Evolutionary conservation across 2,329 filamentous ascomycete species (phyloP).

Genomic region (Dothideomycetidae sp.): DNA sequence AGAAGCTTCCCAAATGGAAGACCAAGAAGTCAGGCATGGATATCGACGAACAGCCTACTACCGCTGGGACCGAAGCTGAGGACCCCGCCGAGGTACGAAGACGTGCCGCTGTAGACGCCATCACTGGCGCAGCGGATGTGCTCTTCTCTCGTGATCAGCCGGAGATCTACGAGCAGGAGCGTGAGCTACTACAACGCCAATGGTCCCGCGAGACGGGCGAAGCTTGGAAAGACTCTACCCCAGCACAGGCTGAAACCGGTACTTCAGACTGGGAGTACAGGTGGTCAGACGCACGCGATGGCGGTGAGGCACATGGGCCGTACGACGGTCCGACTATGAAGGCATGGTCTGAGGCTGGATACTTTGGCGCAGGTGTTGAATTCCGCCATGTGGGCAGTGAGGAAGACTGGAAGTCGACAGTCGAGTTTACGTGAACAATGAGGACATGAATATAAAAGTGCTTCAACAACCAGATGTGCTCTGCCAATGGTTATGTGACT

Average conservation of each 20-base stretch:
- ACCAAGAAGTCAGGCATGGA: conserved; percentile 51
- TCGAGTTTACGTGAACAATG: conserved; percentile 22
- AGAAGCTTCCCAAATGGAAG: conserved; percentile 45
- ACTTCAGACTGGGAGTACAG: conserved; percentile 61
- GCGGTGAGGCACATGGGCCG: conserved; percentile 65
- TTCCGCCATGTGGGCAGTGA: conserved; percentile 31
- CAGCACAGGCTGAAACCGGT: conserved; percentile 13
- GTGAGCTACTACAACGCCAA: conserved; percentile 69
- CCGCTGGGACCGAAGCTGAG: conserved; percentile 34
- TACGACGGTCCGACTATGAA: conserved; percentile 78
- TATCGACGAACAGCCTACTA: conserved; percentile 41
- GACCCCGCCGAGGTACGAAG: conserved; percentile 56
- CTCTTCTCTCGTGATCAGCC: conserved; percentile 68
- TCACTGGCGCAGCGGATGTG: conserved; percentile 82
- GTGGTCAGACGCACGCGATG: conserved; percentile 80
- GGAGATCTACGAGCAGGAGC: conserved; percentile 83
- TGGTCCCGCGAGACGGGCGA: conserved; percentile 78
- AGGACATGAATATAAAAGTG: not conserved
- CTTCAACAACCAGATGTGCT: not conserved
- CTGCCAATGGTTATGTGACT: too few species aligned
- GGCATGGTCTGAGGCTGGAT: conserved; percentile 81
- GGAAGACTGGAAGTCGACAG: conserved; percentile 28
- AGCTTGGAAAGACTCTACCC: conserved; percentile 49
- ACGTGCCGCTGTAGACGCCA: conserved; percentile 59
- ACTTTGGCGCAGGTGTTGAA: conserved; percentile 78